A percentile compares a stretch with the other conserved stretches of the same genome.
phyloP scores from a whole-genome alignment of 768 basidiomycete species.

The Mycena vulgaris region DNA sequence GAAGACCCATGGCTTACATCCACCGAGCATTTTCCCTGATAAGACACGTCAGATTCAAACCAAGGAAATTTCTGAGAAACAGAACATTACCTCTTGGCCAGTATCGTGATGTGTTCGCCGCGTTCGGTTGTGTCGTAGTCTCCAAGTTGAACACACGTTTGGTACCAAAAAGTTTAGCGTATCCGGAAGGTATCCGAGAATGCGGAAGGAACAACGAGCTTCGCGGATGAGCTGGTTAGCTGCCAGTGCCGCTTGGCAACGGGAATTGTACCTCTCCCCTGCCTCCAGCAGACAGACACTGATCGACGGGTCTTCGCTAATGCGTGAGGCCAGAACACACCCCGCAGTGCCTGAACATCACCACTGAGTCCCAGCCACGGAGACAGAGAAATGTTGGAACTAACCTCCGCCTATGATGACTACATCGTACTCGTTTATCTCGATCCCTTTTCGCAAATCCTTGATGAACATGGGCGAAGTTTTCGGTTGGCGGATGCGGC shows the following conservation, averaged over 20 bases:
- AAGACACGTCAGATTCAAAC: not conserved
- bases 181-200: not conserved
- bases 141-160: not conserved
- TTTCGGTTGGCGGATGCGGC: too few relatives aligned
- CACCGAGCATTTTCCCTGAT: slow-evolving; percentile 14
- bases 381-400: not conserved
- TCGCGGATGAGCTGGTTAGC: not conserved
- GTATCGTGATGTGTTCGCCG: not conserved
- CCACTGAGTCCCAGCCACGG: not conserved
- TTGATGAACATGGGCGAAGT: not conserved
- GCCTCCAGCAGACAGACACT: slow-evolving; percentile 72
- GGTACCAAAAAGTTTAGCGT: not conserved
- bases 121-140: not conserved
- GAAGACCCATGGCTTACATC: not conserved
- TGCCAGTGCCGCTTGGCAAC: not conserved
- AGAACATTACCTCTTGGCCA: slow-evolving; percentile 7
- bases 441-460: not conserved
- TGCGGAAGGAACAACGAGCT: not conserved
- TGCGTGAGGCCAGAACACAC: slow-evolving; percentile 70
- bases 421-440: not conserved
- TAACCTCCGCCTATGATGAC: not conserved
- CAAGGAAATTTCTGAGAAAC: not conserved
- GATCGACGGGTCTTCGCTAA: slow-evolving; percentile 67
- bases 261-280: slow-evolving; percentile 64
- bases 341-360: slow-evolving; percentile 68